Percentiles rank a stretch among this genome's conserved stretches.
Conservation (phyloP, 345 rosid genomes). For the Syzygium oleosum region DNA sequence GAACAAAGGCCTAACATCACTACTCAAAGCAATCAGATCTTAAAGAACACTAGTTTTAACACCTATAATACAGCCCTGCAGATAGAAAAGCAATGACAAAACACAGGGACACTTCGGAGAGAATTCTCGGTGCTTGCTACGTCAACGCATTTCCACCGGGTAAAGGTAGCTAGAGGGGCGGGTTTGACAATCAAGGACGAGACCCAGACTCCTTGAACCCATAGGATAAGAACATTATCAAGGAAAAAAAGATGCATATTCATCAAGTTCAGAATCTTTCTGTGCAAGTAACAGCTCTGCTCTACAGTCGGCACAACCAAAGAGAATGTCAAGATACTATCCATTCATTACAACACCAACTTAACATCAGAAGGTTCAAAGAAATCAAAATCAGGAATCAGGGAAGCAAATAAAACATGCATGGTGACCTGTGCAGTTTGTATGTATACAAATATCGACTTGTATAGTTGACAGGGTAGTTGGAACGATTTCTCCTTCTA, state of each 20-base stretch:
- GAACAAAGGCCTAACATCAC: not conserved
- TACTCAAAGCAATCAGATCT: not conserved
- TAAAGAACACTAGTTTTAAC: not conserved
- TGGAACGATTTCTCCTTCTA: not conserved
- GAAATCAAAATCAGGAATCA: not conserved
- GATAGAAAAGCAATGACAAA: not conserved
- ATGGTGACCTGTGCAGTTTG: not conserved
- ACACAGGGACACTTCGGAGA: not conserved
- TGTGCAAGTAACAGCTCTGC: not conserved
- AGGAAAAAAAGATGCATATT: not conserved
- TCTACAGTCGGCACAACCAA: not conserved
- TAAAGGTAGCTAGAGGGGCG: not conserved
- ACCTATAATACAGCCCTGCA: not conserved
- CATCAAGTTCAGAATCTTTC: not conserved
- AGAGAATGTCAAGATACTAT: not conserved
- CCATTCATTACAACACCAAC: not conserved
- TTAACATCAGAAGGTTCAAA: not conserved
- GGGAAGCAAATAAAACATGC: not conserved
- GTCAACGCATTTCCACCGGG: not conserved
- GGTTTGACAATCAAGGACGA: not conserved
- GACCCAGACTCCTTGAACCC: not conserved
- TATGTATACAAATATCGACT: not conserved
- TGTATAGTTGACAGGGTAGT: not conserved
- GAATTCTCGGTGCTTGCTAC: not conserved
- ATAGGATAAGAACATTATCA: not conserved